Evolutionary conservation across 495 filamentous ascomycete species (phyloP).

Genomic region (Penicillium odoratum): DNA sequence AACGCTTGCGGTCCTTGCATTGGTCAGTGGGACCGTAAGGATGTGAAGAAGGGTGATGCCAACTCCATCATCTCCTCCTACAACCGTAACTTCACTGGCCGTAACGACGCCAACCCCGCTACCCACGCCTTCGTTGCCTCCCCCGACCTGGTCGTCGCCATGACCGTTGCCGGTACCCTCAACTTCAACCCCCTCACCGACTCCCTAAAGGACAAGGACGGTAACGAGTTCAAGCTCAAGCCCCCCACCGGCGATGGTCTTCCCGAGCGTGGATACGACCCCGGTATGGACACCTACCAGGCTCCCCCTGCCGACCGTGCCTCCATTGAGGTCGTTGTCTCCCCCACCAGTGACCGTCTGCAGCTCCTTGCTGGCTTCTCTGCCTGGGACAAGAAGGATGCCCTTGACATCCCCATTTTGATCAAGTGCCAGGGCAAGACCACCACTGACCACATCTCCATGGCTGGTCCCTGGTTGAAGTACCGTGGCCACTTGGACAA

Average conservation of each 20-base stretch:
- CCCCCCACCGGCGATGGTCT: conserved; percentile 80
- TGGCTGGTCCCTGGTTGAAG: conserved; percentile 97
- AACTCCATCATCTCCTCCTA: conserved; percentile 97
- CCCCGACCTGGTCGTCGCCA: conserved; percentile 92
- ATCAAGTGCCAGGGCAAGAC: conserved; percentile 99
- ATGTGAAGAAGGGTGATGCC: conserved; percentile 94
- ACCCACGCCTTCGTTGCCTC: conserved; percentile 98
- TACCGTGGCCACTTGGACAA: conserved; percentile 99
- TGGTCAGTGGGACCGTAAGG: conserved; percentile 89
- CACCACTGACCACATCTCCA: conserved; percentile 99
- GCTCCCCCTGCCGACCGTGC: conserved; percentile 82
- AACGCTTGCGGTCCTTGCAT: conserved; percentile 90
- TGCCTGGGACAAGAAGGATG: conserved; percentile 94
- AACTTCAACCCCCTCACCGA: conserved; percentile 98
- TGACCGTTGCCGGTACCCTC: conserved; percentile 86
- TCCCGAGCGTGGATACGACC: conserved; percentile 81
- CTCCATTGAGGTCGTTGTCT: conserved; percentile 75
- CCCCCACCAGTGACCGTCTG: conserved; percentile 88
- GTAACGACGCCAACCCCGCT: conserved; percentile 98
- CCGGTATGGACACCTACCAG: conserved; percentile 95
- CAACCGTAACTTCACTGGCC: conserved; percentile 99
- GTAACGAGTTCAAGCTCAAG: conserved; percentile 90
- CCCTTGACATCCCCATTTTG: conserved; percentile 81
- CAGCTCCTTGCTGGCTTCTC: conserved; percentile 86
- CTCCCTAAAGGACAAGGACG: conserved; percentile 90